Evolutionary conservation across 2,329 filamentous ascomycete species (phyloP), one percentile per base, ranked within the genome.

Genomic region (Hypoxylon sp.): DNA sequence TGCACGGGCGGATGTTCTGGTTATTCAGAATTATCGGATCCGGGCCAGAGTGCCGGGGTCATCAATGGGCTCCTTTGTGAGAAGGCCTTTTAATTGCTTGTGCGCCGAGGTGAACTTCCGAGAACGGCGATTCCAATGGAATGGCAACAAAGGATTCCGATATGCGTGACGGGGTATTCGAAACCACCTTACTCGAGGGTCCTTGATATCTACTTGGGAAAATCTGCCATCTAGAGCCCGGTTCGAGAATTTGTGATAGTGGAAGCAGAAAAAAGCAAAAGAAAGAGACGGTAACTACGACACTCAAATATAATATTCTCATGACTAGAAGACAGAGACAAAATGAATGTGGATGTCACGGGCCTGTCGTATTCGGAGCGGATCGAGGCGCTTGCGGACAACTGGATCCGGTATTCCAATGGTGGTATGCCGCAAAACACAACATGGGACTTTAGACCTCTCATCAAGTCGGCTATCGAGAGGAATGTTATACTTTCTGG

Each of bases 131-230:
- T 13, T 37, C 1, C 8, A 6, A 46, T 30, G n/a, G 7, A 6
- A 22, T 25, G 17, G 10, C 25, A 46, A 70, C 61, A 70, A 70
- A 65, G 58, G 7, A 3, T 44, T 25, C 17, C 46, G n/a, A 33
- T 7, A 11, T 14, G 11, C 30, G 20, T 50, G 56, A 25, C 11
- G 48, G 53, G 17, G n/a, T 25, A 49, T 10, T 22, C 31, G 31
- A 37, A 61, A 13, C 37, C 10, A 17, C 33, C 46, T 30, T n/a
- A 14, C 33, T 27, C 8, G 20, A 37, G 1, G 40, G 13, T 17
- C 8, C 11, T 27, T 31, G 27, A 22, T 17, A 17, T 42, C 2
- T 27, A 22, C 25, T 58, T 49, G 40, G 17, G 11, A 49, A n/a
- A 27, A 59, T 14, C 20, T 13, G 8, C 30, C 37, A 4, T 13